phyloP scores from a whole-genome alignment of 805 yeast genomes.

The Brettanomyces bruxellensis region DNA sequence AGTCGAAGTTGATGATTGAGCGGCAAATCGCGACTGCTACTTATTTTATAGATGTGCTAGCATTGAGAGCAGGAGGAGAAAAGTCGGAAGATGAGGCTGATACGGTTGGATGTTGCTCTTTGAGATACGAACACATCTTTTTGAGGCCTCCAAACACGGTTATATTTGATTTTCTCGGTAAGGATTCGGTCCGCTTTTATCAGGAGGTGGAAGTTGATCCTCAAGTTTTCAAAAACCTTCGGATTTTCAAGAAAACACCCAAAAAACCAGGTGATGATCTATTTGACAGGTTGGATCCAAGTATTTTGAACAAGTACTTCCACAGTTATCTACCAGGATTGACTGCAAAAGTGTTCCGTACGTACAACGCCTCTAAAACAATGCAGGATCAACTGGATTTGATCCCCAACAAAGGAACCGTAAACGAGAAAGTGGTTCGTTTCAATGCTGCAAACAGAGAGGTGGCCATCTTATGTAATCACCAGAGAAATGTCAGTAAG shows the following conservation, averaged over 20 bases:
- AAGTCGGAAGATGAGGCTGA: constrained; percentile 97
- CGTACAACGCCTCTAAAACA: constrained; percentile 91
- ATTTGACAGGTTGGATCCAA: constrained; percentile 84
- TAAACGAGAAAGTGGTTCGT: constrained; percentile 76
- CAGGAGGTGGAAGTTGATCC: constrained; percentile 88
- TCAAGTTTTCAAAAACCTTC: constrained; percentile 86
- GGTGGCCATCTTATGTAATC: constrained; percentile 94
- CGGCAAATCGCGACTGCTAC: constrained; percentile 93
- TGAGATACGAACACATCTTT: constrained; percentile 82
- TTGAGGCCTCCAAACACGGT: constrained; percentile 80
- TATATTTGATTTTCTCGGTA: constrained; percentile 88
- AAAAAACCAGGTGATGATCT: constrained; percentile 88
- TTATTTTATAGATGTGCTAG: constrained; percentile 84
- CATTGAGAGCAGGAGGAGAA: constrained; percentile 97
- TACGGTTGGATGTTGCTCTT: constrained; percentile 95
- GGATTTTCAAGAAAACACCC: constrained; percentile 81
- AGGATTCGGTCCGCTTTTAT: constrained; percentile 84
- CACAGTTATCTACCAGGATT: constrained; percentile 88
- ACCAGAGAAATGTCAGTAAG: constrained; percentile 87
- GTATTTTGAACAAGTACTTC: constrained; percentile 72
- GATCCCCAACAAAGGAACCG: constrained; percentile 79
- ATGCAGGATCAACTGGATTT: constrained; percentile 91
- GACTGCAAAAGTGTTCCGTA: constrained; percentile 96
- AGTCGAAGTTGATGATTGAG: constrained; percentile 69
- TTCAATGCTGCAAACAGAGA: constrained; percentile 94